Evolutionary conservation across 441 rosid species (phyloP), one percentile per base, ranked within the genome.

Genomic region (Geranium incanum): DNA sequence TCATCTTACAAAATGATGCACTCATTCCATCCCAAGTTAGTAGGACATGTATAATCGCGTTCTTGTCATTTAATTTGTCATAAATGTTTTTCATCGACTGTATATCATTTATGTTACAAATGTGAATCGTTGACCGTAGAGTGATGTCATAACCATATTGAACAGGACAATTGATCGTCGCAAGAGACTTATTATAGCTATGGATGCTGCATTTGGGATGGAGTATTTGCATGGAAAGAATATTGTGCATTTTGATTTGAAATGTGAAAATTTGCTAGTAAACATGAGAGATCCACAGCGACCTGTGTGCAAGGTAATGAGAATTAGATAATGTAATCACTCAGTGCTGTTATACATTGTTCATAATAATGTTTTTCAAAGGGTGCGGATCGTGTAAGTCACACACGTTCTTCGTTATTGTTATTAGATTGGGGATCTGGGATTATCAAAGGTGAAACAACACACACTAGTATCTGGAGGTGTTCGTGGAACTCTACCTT

Each of bases 261-360:
- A 95, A 85, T 92, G 99, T 71, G 99, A 90, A 80, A 95, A 95
- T 76, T 88, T 95, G 78, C 81, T 92, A 36, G 97, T 95, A 73
- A 95, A 95, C 84, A 95, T 95, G 99, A 87, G 97, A 85, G 99
- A 95, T 79, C 97, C 99, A 8, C 99, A 95, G 76, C 89, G 97
- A 67, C 97, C 99, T 37, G 81, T 95, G 68, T 95, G 97, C 88
- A 95, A 95, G 97, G 99, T 87, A 80, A 48, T 77, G 69, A 76
- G 71, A 65, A n/a, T 66, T 33, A 4, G 8, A 43, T n/a, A 60
- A 8, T 8, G 12, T 21, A 23, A 15, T 6, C 28, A 59, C 6
- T 3, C 1, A 13, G 19, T 5, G 52, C 12, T 43, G 9, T 43
- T 7, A 57, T 18, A 57, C n/a, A 4, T n/a, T 59, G 19, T 6